Evolutionary conservation across 352 stramenopile genomes (phyloP), one percentile per base, ranked within the genome.

Genomic region (Phytophthora aleatoria): DNA sequence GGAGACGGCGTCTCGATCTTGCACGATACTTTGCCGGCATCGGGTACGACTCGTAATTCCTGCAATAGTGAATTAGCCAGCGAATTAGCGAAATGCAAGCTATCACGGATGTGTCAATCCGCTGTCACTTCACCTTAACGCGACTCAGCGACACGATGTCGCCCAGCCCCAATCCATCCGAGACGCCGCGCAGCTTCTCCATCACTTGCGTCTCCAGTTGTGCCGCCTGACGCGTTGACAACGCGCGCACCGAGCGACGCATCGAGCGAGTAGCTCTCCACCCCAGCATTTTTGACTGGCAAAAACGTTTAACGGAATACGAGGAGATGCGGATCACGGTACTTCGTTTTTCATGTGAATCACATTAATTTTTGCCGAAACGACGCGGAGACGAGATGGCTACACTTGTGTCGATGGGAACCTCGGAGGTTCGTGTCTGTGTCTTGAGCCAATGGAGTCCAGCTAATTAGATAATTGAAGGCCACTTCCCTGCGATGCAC

Each of bases 181-280:
- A 74, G 28, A 95, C 74, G n/a, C 64, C 57, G 28, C 84, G 82
- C 49, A 95, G 66, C 49, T 79, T 77, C 57, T 93, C 81, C 51
- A 95, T 59, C 31, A 94, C 87, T 60, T 94, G 72, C 50, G 75
- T 88, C 71, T 95, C 87, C 52, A 94, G 45, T 63, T 90, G 72
- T 42, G 80, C 87, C 36, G 77, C 66, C 35, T 83, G 80, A 20
- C 87, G 85, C 53, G 79, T 80, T 49, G 85, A 93, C 31, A 95
- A 52, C n/a, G 64, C 59, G 50, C 81, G 74, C 39, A 56, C 48
- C 12, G 50, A 77, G 67, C 63, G 73, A 30, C 58, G 50, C 44
- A 54, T 13, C 11, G 39, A 52, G 20, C 55, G 43, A 33, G 41
- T 16, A 51, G 56, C 60, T 69, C 45, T 39, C 47, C 35, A 51